Evolutionary conservation across 108 stramenopile genomes (phyloP).

Genomic region (Cyclotella kingstonii): DNA sequence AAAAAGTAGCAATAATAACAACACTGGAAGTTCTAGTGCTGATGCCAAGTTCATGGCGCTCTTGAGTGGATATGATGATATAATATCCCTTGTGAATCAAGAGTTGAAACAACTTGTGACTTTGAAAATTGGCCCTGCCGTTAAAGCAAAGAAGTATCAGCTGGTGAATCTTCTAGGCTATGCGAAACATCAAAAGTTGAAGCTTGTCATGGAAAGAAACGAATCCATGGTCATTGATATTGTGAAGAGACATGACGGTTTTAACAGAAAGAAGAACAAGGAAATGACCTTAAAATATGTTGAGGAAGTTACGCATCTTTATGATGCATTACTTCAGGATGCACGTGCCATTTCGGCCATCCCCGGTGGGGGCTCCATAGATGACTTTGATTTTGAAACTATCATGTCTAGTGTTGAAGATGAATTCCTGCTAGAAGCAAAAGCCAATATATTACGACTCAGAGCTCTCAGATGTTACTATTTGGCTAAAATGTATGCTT

Average conservation of each 20-base stretch:
- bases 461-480: slow-evolving; percentile 68
- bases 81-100: slow-evolving; percentile 45
- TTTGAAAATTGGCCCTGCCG: slow-evolving; percentile 66
- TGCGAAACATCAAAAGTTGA: slow-evolving; percentile 64
- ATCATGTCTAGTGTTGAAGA: slow-evolving; percentile 54
- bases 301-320: slow-evolving; percentile 69
- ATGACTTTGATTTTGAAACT: slow-evolving; percentile 19
- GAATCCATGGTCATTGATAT: slow-evolving; percentile 50
- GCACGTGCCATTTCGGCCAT: slow-evolving; percentile 57
- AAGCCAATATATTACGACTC: slow-evolving; percentile 71
- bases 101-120: slow-evolving; percentile 47
- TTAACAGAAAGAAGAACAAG: slow-evolving; percentile 6
- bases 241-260: slow-evolving; percentile 30
- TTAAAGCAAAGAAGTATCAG: slow-evolving; percentile 67
- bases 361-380: slow-evolving; percentile 40
- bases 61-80: slow-evolving; percentile 75
- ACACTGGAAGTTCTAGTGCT: not conserved
- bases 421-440: slow-evolving; percentile 70
- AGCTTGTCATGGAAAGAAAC: slow-evolving; percentile 49
- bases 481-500: slow-evolving; percentile 51
- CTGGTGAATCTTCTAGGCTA: slow-evolving; percentile 59
- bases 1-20: not conserved
- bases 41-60: slow-evolving; percentile 59
- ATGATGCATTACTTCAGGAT: slow-evolving; percentile 79
- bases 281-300: slow-evolving; percentile 34